phyloP scores from a whole-genome alignment of 2,329 filamentous ascomycete species.

The Penicillium sp. region DNA sequence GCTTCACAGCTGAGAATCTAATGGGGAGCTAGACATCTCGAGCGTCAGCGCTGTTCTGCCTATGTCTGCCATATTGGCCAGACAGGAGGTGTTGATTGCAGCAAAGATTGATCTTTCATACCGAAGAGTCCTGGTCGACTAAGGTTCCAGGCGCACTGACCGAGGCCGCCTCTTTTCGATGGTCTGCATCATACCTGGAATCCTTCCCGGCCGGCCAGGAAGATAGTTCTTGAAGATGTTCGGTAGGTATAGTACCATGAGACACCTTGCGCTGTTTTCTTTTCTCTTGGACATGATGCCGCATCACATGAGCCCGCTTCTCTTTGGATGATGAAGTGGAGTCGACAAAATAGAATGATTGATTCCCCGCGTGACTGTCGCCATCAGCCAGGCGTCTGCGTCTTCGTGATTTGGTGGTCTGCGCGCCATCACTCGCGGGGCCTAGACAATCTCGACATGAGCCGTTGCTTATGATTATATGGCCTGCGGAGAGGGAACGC shows the following conservation, averaged over 20 bases:
- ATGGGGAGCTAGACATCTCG: conserved; percentile 16
- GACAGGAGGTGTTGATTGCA: too few relatives aligned
- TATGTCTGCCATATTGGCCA: too few relatives aligned
- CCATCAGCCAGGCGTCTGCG: conserved; percentile 28
- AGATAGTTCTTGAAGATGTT: conserved; percentile 5
- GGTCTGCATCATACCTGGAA: conserved; percentile 7
- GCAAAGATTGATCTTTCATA: too few relatives aligned
- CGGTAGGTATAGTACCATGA: conserved; percentile 10
- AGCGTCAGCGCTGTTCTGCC: conserved; percentile 1
- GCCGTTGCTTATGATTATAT: not conserved
- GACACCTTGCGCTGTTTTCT: conserved; percentile 33
- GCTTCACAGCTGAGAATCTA: conserved; percentile 13
- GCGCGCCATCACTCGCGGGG: conserved; percentile 15
- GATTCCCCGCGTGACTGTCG: conserved; percentile 26
- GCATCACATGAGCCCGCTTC: conserved; percentile 46
- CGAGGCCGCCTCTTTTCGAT: conserved; percentile 1
- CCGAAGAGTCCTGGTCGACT: conserved; percentile 16
- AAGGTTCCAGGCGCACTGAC: conserved; percentile 1
- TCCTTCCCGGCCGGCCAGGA: conserved; percentile 10
- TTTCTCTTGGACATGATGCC: conserved; percentile 45
- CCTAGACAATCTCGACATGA: conserved; percentile 17
- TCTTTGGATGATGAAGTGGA: conserved; percentile 41
- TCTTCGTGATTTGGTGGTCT: conserved; percentile 22
- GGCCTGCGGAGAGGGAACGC: not conserved
- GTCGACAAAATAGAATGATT: conserved; percentile 44